Conservation (phyloP, 805 yeast genomes). For the Ogataea paraovalis region DNA sequence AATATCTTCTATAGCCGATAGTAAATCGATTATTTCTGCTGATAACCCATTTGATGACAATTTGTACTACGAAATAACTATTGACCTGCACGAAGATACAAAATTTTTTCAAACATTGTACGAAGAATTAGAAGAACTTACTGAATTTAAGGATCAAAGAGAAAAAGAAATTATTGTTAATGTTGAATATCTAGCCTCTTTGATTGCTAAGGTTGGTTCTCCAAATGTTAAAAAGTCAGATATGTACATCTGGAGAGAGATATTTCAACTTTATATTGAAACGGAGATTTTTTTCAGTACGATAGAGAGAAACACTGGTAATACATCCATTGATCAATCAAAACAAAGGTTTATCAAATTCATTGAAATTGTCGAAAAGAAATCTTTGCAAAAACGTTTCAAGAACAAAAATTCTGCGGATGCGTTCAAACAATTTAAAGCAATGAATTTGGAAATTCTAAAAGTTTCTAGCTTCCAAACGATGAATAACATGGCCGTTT, state of each 20-base stretch:
- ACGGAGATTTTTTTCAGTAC: conserved; percentile 55
- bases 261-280: conserved; percentile 62
- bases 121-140: conserved; percentile 48
- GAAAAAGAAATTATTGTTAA: conserved; percentile 39
- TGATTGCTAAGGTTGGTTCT: conserved; percentile 35
- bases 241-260: conserved; percentile 65
- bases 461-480: conserved; percentile 57
- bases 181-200: conserved; percentile 40
- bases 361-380: conserved; percentile 35
- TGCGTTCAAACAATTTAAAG: conserved; percentile 48
- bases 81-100: conserved; percentile 51
- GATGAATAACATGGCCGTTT: conserved; percentile 58
- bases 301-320: conserved; percentile 40
- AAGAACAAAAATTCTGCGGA: conserved; percentile 40
- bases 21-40: conserved; percentile 14
- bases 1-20: conserved; percentile 1
- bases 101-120: conserved; percentile 57
- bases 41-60: conserved; percentile 25
- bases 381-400: conserved; percentile 38
- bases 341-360: conserved; percentile 41
- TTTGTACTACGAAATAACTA: conserved; percentile 19
- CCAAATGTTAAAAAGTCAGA: conserved; percentile 47
- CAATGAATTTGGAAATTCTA: conserved; percentile 50
- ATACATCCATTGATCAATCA: conserved; percentile 43
- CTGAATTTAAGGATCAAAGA: conserved; percentile 38